These are phyloP conservation scores for Metschnikowia arizonensis DNA, from an alignment of 805 yeast species.

Conservation along the genomic window DNA sequence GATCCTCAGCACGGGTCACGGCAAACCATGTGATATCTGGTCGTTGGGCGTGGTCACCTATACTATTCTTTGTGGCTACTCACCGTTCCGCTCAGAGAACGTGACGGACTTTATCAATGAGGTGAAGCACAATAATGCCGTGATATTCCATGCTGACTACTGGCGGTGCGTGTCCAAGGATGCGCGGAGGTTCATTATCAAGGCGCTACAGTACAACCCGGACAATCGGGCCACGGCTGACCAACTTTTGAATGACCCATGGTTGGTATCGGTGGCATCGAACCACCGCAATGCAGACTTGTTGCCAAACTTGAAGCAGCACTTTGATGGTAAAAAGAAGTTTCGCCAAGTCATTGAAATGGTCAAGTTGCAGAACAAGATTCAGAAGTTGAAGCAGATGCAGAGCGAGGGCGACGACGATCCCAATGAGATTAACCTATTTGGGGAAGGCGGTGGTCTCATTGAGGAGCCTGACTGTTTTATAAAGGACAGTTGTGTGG, in stretches of 20 bases:
- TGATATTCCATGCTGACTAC: conserved; percentile 81
- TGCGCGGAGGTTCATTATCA: conserved; percentile 74
- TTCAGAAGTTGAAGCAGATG: conserved; percentile 61
- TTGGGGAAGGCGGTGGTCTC: conserved; percentile 30
- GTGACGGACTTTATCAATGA: conserved; percentile 78
- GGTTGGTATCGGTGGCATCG: conserved; percentile 55
- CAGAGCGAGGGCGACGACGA: conserved; percentile 54
- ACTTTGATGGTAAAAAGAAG: conserved; percentile 78
- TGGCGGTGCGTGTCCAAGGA: conserved; percentile 79
- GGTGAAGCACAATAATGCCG: conserved; percentile 65
- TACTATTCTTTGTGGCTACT: conserved; percentile 85
- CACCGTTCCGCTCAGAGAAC: conserved; percentile 85
- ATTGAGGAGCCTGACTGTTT: conserved; percentile 9
- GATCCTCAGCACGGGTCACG: conserved; percentile 76
- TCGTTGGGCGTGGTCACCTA: conserved; percentile 90
- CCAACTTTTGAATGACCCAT: conserved; percentile 63
- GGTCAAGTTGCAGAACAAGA: conserved; percentile 75
- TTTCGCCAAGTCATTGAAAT: conserved; percentile 83
- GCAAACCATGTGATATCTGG: conserved; percentile 96
- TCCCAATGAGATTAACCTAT: conserved; percentile 43
- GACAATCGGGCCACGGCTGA: conserved; percentile 63
- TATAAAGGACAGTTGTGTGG: conserved; percentile 2
- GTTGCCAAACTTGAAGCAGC: conserved; percentile 74
- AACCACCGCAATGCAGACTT: conserved; percentile 58
- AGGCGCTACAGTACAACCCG: conserved; percentile 67